Evolutionary conservation across 257 asterid species (phyloP), one percentile per base, ranked within the genome.

Genomic region (Nicotiana noctiflora): DNA sequence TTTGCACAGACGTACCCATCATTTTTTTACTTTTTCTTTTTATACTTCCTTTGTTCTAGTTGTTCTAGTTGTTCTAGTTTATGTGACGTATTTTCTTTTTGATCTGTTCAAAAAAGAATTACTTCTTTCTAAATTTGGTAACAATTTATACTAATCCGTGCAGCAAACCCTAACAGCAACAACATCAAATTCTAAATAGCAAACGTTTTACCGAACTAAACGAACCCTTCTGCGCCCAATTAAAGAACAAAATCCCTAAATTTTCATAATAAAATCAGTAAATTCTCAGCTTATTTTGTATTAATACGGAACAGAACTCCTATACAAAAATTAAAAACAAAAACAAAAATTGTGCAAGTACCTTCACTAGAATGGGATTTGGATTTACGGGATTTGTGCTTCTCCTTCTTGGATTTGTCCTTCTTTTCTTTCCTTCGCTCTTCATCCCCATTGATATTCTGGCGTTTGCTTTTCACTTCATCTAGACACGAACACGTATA

Each of bases 331-430:
- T 8, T 8, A 2, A 40, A 40, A 40, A 40, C 12, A 40, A 40
- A 40, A 40, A 8, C 0, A 40, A 40, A 40, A 40, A 8, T 40
- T 40, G 49, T 2, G 49, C 49, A 40, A 40, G 49, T 34, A 91
- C 94, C 92, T 88, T 84, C 88, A 86, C 78, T 88, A 46, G 93
- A 89, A 77, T 51, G 87, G 61, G 82, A 90, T 81, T 87, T 89
- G 53, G 85, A 85, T 74, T 85, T 84, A 82, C 84, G 88, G 25
- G 93, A 85, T 83, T 90, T 88, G 46, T 88, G 86, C 66, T 86
- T 85, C 80, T 90, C 89, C 59, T 70, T 70, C 23, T 19, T 70
- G 13, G 59, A 19, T 70, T 70, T 70, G 2, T 70, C 77, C 25
- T 44, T 44, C 0, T 12, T 44, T 2, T 70, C 77, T 46, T 44